phyloP scores from a whole-genome alignment of 2,329 filamentous ascomycete species.

The Ustilaginoidea virens region DNA sequence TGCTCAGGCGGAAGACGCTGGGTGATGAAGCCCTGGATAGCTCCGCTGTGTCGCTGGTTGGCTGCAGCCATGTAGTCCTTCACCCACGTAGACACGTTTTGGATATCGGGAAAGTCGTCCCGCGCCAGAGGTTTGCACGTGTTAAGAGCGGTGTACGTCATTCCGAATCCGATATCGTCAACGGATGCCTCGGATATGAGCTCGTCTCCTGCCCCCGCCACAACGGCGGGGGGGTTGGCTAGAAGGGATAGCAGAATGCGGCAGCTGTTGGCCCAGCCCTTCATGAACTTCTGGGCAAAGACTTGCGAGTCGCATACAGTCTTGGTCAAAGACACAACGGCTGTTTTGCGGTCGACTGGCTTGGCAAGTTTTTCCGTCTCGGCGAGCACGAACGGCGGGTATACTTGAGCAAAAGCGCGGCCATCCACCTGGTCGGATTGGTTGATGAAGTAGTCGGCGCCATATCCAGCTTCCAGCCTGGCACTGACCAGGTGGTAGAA shows the following conservation, averaged over 20 bases:
- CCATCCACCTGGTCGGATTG: constrained; percentile 70
- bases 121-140: constrained; percentile 62
- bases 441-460: constrained; percentile 80
- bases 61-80: constrained; percentile 61
- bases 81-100: constrained; percentile 75
- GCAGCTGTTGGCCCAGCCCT: constrained; percentile 84
- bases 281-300: constrained; percentile 68
- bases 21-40: constrained; percentile 54
- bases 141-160: constrained; percentile 86
- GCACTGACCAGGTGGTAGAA: constrained; percentile 91
- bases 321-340: constrained; percentile 86
- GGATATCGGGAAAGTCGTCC: constrained; percentile 78
- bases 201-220: constrained; percentile 52
- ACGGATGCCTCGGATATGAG: constrained; percentile 77
- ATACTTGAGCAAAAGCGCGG: constrained; percentile 69
- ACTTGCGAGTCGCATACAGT: constrained; percentile 69
- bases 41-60: constrained; percentile 56
- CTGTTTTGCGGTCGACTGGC: constrained; percentile 82
- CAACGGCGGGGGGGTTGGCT: constrained; percentile 65
- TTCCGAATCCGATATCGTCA: constrained; percentile 87
- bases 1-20: constrained; percentile 53
- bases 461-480: constrained; percentile 62
- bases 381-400: constrained; percentile 72
- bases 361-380: constrained; percentile 79
- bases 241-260: constrained; percentile 80